Base-by-base conservation (phyloP, 108 stramenopile species). In the Mayamaea pseudoterrestris region DNA sequence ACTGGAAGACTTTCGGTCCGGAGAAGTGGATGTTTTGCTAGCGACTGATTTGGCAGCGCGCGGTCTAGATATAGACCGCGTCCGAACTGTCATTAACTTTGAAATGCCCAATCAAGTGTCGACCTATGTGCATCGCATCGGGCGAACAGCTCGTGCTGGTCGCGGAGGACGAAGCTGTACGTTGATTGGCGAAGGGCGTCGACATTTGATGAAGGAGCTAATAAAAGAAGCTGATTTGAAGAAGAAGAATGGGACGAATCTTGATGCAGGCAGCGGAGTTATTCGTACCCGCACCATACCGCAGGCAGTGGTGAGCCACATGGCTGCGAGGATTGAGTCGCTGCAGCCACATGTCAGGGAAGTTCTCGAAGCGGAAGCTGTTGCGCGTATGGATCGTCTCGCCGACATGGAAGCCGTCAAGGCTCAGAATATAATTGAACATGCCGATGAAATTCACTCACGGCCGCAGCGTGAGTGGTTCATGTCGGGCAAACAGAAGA, bases 31-130 rank as follows among this genome's bases (percentile, higher is more conserved):
- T 49, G 73, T 98, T 28, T 62, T 99, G 34, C 69, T 98, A 17
- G 88, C 88, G 5, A 99, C 99, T 17, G 99, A 99, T 58, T 58
- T 99, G 22, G 99, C 97, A 27, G 96, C 96, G 2, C 69, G 97
- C 16, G 99, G 50, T 36, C 39, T 85, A 2, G 96, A 99, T 53
- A 80, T 99, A 37, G 63, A 69, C 27, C 75, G 82, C 28, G 91
- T 98, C 5, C 70, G 84, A 39, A 73, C 91, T 21, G 99, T 99
- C 0, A 74, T 99, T 49, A 97, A 99, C 63, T 90, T 81, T 50
- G 96, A 98, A 58, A 95, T 98, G 93, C 97, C 99, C 0, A 68
- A 75, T 44, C 71, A 95, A 30, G 67, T 93, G 7, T 78, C 77
- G 24, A 94, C 93, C 1, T 98, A 98, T 64, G 85, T 97, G 17